Evolutionary conservation across 2,329 filamentous ascomycete species (phyloP).

Genomic region (Ceratocystis colombiana): DNA sequence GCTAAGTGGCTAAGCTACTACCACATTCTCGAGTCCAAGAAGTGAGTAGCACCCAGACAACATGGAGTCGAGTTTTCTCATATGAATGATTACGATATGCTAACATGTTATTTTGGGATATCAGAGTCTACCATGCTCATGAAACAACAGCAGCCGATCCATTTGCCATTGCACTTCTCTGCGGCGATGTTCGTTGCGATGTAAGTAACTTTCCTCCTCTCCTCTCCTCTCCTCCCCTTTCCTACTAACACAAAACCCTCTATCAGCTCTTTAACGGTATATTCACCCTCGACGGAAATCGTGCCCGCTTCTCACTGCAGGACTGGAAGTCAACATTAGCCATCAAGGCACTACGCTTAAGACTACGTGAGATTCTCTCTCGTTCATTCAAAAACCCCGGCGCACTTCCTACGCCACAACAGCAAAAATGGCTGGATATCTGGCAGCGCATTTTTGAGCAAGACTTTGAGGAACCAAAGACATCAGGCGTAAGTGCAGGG

Average conservation of each 20-base stretch:
- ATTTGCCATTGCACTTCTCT: slow-evolving; percentile 72
- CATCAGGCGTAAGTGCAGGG: background rate
- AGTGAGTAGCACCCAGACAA: slow-evolving; percentile 41
- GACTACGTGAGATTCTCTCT: slow-evolving; percentile 65
- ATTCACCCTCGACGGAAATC: slow-evolving; percentile 75
- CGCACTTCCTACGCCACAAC: slow-evolving; percentile 52
- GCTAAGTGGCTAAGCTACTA: slow-evolving; percentile 87
- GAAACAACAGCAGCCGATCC: slow-evolving; percentile 74
- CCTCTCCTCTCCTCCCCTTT: background rate
- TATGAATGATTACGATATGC: background rate
- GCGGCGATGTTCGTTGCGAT: slow-evolving; percentile 81
- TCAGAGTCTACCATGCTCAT: slow-evolving; percentile 74
- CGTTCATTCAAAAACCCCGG: slow-evolving; percentile 59
- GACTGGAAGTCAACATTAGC: slow-evolving; percentile 88
- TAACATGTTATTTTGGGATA: background rate
- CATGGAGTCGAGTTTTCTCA: background rate
- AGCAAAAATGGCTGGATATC: slow-evolving; percentile 62
- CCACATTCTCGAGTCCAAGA: slow-evolving; percentile 87
- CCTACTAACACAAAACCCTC: slow-evolving; percentile 13
- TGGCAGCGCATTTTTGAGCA: slow-evolving; percentile 57
- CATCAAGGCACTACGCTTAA: slow-evolving; percentile 67
- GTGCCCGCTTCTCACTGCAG: slow-evolving; percentile 68
- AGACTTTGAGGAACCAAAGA: slow-evolving; percentile 23
- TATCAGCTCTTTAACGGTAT: slow-evolving; percentile 72
- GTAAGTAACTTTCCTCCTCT: slow-evolving; percentile 37